Percentiles rank a stretch among this genome's conserved stretches.
Conservation (phyloP, 73 alveolate genomes). For the Symbiodinium pilosum region DNA sequence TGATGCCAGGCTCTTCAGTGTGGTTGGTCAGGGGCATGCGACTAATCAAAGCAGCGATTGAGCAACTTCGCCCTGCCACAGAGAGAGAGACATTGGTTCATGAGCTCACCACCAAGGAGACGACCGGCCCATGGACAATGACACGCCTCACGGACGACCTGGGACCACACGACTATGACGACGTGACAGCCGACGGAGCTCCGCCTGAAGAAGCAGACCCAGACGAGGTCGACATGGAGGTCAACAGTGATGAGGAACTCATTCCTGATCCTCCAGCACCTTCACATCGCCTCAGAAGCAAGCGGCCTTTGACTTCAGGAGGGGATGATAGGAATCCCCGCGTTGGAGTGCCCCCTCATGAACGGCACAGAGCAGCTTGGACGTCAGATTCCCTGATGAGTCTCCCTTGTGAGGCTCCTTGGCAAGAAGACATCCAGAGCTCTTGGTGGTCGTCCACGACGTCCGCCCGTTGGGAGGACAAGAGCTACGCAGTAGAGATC, state of each 20-base stretch:
- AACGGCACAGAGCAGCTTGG: not conserved
- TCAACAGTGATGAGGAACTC: not conserved
- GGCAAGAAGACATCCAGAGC: not conserved
- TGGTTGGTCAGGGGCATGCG: conserved; percentile 4
- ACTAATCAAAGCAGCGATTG: not conserved
- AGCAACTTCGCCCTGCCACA: not conserved
- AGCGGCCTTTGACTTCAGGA: no score
- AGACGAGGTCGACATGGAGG: not conserved
- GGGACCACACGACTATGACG: not conserved
- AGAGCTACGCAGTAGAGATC: not conserved
- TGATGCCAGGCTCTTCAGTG: not conserved
- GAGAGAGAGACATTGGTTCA: not conserved
- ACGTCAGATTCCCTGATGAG: no score
- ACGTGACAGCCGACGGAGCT: not conserved
- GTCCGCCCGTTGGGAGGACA: not conserved
- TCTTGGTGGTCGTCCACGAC: not conserved
- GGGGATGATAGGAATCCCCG: no score
- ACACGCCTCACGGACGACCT: not conserved
- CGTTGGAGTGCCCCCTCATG: no score
- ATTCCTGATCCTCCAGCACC: not conserved
- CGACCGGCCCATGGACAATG: not conserved
- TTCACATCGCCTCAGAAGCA: no score
- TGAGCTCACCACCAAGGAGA: not conserved
- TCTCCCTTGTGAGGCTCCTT: not conserved
- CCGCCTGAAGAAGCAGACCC: not conserved